Base-by-base conservation (phyloP, 345 rosid genomes). In the Pistacia integerrima region DNA sequence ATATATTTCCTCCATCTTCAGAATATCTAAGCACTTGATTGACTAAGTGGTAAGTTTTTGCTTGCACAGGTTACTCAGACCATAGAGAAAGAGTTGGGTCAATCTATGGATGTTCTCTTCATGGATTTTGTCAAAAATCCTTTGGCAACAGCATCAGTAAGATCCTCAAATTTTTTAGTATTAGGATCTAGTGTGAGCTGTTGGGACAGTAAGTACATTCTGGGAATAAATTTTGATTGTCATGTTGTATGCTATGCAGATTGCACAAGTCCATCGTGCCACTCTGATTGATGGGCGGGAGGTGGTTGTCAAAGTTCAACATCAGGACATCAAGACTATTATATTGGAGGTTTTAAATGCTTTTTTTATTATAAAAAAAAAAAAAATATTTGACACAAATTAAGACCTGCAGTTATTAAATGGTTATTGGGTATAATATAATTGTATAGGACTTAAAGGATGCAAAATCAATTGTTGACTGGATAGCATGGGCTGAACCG, bases 401-500 rank as follows among this genome's bases (percentile, higher is more conserved):
- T 41, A 63, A 60, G 73, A 83, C 67, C 62, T 78, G 18, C 36
- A 61, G 73, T 75, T 57, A 14, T 75, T 64, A 36, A 67, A 48
- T 73, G 74, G 65, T 73, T 61, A 25, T 75, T 76, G 69, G 44
- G 17, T 62, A 58, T 78, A 59, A 64, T 63, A 54, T 70, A 74
- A 30, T 82, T 72, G 67, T 79, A 61, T 83, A 95, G 99, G 99
- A 95, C 81, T 85, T 95, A 54, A 93, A 90, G 87, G 92, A 92
- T 87, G 92, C 99, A 33, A 95, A 95, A 81, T 83, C 98, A 36
- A 84, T 95, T 73, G 91, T 92, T 80, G 97, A 95, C 83, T 95
- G 99, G 97, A 91, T 94, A 76, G 97, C 98, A 11, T 94, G 97
- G 98, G 97, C 97, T 73, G 98, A 94, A 81, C 98, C 98, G 38